Evolutionary conservation across 352 stramenopile species (phyloP).

Genomic region (Phytophthora chlamydospora): DNA sequence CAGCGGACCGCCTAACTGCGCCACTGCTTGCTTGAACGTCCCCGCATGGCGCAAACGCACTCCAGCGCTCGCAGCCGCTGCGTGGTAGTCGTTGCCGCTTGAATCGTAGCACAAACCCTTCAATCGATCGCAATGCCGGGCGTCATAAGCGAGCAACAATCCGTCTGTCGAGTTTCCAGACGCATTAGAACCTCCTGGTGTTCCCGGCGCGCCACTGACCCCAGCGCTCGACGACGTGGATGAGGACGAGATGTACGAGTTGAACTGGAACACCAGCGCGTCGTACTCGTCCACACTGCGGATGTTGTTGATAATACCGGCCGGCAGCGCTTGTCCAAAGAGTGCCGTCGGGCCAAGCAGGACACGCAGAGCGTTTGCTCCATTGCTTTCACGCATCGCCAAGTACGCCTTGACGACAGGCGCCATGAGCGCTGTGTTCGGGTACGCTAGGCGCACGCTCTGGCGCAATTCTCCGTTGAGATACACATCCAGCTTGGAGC

Average conservation of each 20-base stretch:
- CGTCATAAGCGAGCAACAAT: slow-evolving; percentile 69
- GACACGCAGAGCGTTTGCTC: slow-evolving; percentile 59
- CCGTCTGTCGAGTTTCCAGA: slow-evolving; percentile 53
- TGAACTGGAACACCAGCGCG: slow-evolving; percentile 78
- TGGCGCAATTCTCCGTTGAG: slow-evolving; percentile 78
- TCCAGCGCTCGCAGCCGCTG: slow-evolving; percentile 55
- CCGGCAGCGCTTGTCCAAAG: slow-evolving; percentile 62
- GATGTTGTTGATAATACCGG: slow-evolving; percentile 72
- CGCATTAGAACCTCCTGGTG: slow-evolving; percentile 28
- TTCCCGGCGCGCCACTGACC: slow-evolving; percentile 30
- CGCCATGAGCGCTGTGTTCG: slow-evolving; percentile 76
- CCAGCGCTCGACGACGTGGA: slow-evolving; percentile 52
- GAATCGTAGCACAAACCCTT: slow-evolving; percentile 75
- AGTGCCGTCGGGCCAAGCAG: slow-evolving; percentile 67
- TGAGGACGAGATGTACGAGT: slow-evolving; percentile 78
- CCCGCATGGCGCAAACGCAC: slow-evolving; percentile 67
- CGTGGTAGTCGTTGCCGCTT: slow-evolving; percentile 73
- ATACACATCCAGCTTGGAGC: slow-evolving; percentile 85
- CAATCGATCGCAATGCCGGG: slow-evolving; percentile 62
- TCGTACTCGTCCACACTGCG: slow-evolving; percentile 76
- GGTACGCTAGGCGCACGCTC: slow-evolving; percentile 77
- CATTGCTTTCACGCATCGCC: slow-evolving; percentile 78
- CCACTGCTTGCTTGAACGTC: slow-evolving; percentile 75
- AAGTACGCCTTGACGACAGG: slow-evolving; percentile 82
- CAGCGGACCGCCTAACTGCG: slow-evolving; percentile 65